These are phyloP conservation scores for Camillea tinctor DNA, from an alignment of 2,329 filamentous ascomycete genomes.

Conservation along the genomic window DNA sequence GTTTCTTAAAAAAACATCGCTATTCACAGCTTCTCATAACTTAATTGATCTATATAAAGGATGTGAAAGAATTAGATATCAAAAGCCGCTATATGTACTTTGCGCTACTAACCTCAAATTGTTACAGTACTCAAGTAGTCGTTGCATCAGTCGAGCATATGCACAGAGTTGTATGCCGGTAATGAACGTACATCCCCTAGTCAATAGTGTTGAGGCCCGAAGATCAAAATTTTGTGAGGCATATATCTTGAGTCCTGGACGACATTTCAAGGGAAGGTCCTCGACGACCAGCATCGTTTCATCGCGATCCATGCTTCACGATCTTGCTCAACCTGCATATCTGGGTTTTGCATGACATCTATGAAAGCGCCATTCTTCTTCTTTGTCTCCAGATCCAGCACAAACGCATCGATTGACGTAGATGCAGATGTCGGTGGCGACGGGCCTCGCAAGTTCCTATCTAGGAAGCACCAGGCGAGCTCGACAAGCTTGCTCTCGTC, in stretches of 20 bases:
- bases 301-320: slow-evolving; percentile 21
- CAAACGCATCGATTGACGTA: slow-evolving; percentile 16
- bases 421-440: slow-evolving; percentile 10
- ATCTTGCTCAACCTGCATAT: slow-evolving; percentile 21
- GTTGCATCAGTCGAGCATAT: too few species aligned
- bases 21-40: too few species aligned
- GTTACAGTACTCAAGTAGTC: too few species aligned
- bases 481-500: slow-evolving; percentile 25
- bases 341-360: slow-evolving; percentile 12
- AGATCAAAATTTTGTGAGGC: neutral
- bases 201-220: too few species aligned
- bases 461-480: slow-evolving; percentile 30
- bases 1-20: too few species aligned
- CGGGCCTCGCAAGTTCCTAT: slow-evolving; percentile 24
- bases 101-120: too few species aligned
- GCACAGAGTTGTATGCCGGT: too few species aligned
- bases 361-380: slow-evolving; percentile 16
- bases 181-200: too few species aligned
- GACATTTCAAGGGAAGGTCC: slow-evolving; percentile 3
- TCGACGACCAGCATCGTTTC: slow-evolving; percentile 21
- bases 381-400: slow-evolving; percentile 18
- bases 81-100: too few species aligned
- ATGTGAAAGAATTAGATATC: too few species aligned
- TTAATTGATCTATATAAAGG: too few species aligned
- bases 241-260: neutral